Evolutionary conservation across 192 early-diverging fungal species (phyloP).

Genomic region (Podila horticola): DNA sequence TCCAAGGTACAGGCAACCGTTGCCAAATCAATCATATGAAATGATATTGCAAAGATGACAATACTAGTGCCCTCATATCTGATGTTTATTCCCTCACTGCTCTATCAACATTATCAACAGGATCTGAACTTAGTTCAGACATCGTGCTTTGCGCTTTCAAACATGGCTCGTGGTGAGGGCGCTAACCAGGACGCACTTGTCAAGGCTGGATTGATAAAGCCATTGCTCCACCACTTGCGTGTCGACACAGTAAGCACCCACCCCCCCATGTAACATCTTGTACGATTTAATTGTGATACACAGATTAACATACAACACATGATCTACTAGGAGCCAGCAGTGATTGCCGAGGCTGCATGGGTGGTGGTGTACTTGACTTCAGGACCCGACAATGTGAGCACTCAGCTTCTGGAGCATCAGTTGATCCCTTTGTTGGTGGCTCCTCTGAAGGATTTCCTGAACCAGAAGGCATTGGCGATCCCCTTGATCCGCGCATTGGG

Average conservation of each 20-base stretch:
- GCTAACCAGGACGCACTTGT: conserved; percentile 63
- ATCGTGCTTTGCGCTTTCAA: conserved; percentile 78
- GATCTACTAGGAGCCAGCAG: conserved; percentile 48
- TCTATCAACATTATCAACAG: conserved; percentile 18
- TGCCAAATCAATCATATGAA: neutral
- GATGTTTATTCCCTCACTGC: neutral
- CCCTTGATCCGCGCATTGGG: conserved; percentile 74
- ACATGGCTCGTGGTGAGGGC: conserved; percentile 72
- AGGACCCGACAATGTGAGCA: conserved; percentile 56
- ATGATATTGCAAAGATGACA: neutral
- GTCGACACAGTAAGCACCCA: conserved; percentile 50
- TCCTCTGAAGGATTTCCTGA: conserved; percentile 48
- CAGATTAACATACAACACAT: neutral
- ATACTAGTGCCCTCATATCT: neutral
- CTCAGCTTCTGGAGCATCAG: conserved; percentile 39
- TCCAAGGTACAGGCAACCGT: conserved; percentile 51
- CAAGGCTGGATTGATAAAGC: conserved; percentile 53
- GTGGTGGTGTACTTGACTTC: conserved; percentile 73
- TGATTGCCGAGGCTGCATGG: conserved; percentile 73
- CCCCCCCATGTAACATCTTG: too few relatives aligned
- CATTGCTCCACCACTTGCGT: conserved; percentile 61
- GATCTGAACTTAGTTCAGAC: conserved; percentile 68
- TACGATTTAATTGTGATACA: neutral
- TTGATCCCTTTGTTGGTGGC: conserved; percentile 50
- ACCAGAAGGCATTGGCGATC: conserved; percentile 55